Evolutionary conservation across 768 basidiomycete genomes (phyloP).

Genomic region (Trametes sanguinea): DNA sequence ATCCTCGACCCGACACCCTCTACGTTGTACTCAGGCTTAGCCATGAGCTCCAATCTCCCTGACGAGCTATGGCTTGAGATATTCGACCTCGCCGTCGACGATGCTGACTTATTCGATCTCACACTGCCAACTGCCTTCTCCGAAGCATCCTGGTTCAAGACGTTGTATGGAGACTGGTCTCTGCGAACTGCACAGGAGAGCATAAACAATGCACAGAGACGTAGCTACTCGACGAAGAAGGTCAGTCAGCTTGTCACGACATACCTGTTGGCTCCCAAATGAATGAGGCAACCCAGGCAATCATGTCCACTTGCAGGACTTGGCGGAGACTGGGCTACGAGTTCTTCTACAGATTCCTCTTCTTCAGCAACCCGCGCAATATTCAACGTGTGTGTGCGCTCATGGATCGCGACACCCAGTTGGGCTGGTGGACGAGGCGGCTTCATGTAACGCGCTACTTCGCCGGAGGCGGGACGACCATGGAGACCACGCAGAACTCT

Average conservation of each 20-base stretch:
- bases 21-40: background rate
- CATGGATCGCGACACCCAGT: constrained; percentile 51
- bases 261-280: constrained; percentile 3
- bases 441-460: constrained; percentile 66
- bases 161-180: constrained; percentile 50
- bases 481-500: constrained; percentile 53
- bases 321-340: constrained; percentile 66
- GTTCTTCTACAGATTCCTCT: constrained; percentile 67
- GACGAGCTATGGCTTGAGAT: constrained; percentile 71
- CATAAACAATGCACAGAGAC: constrained; percentile 55
- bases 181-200: constrained; percentile 63
- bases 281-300: constrained; percentile 46
- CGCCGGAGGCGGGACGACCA: constrained; percentile 41
- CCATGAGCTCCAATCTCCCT: constrained; percentile 47
- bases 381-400: constrained; percentile 53
- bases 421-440: constrained; percentile 74
- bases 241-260: constrained; percentile 40
- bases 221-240: constrained; percentile 68
- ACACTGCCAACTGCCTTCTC: constrained; percentile 63
- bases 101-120: constrained; percentile 65
- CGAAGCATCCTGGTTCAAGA: constrained; percentile 65
- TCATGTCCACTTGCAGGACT: constrained; percentile 64
- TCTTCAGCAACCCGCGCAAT: constrained; percentile 61
- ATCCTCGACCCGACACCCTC: background rate
- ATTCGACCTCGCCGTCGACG: constrained; percentile 70